These are phyloP conservation scores for Jaltomata sinuosa DNA, from an alignment of 257 asterid genomes.

Conservation along the genomic window DNA sequence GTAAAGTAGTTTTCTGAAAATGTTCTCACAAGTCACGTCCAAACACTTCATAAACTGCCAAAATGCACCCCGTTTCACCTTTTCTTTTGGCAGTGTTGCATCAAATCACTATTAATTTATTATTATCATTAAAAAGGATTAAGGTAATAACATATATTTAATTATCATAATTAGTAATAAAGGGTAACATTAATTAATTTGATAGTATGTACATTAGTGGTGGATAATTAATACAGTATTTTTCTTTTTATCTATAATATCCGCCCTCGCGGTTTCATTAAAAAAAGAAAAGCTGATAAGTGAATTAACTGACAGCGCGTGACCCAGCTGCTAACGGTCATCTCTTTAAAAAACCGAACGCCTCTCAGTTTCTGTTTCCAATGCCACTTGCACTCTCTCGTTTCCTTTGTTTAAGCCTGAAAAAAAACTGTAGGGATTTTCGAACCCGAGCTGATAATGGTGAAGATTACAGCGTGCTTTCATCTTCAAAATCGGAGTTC, in stretches of 20 bases:
- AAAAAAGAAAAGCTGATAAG: not conserved
- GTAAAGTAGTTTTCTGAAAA: not conserved
- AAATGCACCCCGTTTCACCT: not conserved
- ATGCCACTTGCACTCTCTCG: not conserved
- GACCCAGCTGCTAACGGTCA: not conserved
- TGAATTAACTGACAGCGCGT: not conserved
- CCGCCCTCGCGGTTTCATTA: not conserved
- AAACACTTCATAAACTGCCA: not conserved
- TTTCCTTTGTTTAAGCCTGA: not conserved
- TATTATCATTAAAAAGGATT: not conserved
- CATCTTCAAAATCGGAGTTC: slow-evolving; percentile 2
- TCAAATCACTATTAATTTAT: not conserved
- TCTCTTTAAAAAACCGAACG: not conserved
- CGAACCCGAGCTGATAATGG: not conserved
- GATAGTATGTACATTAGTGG: not conserved
- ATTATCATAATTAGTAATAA: not conserved
- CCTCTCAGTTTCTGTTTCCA: not conserved
- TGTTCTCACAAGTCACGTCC: not conserved
- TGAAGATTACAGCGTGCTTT: slow-evolving; percentile 21
- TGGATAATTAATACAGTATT: not conserved
- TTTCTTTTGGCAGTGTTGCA: not conserved
- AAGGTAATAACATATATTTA: not conserved
- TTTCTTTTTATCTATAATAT: not conserved
- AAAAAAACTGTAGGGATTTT: not conserved
- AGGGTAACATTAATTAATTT: not conserved